Base-by-base conservation (phyloP, 192 early-diverging fungal species). In the Tieghemiomyces parasiticus region DNA sequence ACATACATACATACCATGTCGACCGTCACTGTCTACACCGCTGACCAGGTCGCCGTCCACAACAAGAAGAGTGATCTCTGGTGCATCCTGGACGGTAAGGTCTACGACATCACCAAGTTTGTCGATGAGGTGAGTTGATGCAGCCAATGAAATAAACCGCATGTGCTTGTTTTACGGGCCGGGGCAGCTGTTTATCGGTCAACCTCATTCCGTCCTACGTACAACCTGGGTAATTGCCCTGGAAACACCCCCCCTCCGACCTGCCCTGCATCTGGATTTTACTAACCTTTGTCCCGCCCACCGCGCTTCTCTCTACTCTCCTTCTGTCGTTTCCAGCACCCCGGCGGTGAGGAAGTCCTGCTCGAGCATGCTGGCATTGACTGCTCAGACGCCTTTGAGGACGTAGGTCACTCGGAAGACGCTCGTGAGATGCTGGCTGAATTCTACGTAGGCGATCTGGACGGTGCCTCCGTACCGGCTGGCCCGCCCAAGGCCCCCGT, bases 291-390 rank as follows among this genome's bases (percentile, higher is more conserved):
- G 8, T 16, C 38, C 38, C 16, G 38, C 8, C 16, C 38, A 42
- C 16, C 38, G 6, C 8, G 38, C 8, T n/a, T n/a, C n/a, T n/a
- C n/a, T n/a, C n/a, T n/a, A 42, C 38, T 42, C 38, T 10, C 38
- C 38, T 16, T 42, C 38, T 42, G 13, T 29, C 32, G 10, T 24
- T n/a, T 12, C 44, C 22, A 95, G 88, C 94, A 97, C 70, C 94
- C 94, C 26, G 95, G 95, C 68, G 95, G 95, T 68, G 95, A 95
- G 74, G 95, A 97, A 70, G 89, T 97, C 16, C 74, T 97, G 61
- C 65, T 93, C 46, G 95, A 95, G 72, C 79, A 86, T 63, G 91
- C 82, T 52, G 95, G 90, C 70, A 78, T 77, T 62, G 92, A 97
- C 70, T 87, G 90, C 32, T 89, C 88, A 42, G 91, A 87, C 63